A percentile compares a stretch with the other conserved stretches of the same genome.
These are phyloP conservation scores for Baorangia bicolor DNA, from an alignment of 768 basidiomycete genomes.

Conservation along the genomic window DNA sequence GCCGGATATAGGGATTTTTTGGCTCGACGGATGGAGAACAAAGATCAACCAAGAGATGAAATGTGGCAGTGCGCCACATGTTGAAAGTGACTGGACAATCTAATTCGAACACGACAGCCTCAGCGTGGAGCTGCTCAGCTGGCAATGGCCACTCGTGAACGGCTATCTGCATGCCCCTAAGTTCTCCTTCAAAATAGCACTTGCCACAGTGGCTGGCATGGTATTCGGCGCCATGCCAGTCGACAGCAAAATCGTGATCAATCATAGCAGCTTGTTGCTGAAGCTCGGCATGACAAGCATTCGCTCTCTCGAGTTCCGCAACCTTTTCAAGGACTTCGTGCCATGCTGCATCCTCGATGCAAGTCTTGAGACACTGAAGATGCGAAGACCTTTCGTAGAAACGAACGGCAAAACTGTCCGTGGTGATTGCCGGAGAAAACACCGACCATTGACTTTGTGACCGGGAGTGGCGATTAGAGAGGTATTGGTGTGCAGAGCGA, in stretches of 20 bases:
- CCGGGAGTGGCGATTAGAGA: slow-evolving; percentile 30
- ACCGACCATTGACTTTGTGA: slow-evolving; percentile 28
- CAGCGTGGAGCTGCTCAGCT: slow-evolving; percentile 9
- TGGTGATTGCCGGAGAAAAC: slow-evolving; percentile 26
- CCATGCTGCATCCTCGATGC: slow-evolving; percentile 33
- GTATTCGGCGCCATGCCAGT: background rate
- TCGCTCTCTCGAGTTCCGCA: slow-evolving; percentile 27
- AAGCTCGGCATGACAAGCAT: slow-evolving; percentile 22
- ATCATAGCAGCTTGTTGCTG: background rate
- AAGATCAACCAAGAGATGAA: slow-evolving; percentile 37
- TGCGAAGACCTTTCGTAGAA: slow-evolving; percentile 29
- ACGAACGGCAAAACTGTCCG: slow-evolving; percentile 33
- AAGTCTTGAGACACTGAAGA: slow-evolving; percentile 26
- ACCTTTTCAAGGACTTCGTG: slow-evolving; percentile 22
- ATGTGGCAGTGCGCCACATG: slow-evolving; percentile 45
- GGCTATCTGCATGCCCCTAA: slow-evolving; percentile 27
- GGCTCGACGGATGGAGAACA: slow-evolving; percentile 17
- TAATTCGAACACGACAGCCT: slow-evolving; percentile 43
- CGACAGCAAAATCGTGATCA: slow-evolving; percentile 4
- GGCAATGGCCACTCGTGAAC: slow-evolving; percentile 52
- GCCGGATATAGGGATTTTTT: slow-evolving; percentile 12
- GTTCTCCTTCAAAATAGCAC: slow-evolving; percentile 27
- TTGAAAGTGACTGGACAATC: slow-evolving; percentile 38
- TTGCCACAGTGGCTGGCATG: slow-evolving; percentile 23
- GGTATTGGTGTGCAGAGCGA: slow-evolving; percentile 26